Conservation (phyloP, 2,329 filamentous ascomycete genomes). For the Taxawa tesnikishii region DNA sequence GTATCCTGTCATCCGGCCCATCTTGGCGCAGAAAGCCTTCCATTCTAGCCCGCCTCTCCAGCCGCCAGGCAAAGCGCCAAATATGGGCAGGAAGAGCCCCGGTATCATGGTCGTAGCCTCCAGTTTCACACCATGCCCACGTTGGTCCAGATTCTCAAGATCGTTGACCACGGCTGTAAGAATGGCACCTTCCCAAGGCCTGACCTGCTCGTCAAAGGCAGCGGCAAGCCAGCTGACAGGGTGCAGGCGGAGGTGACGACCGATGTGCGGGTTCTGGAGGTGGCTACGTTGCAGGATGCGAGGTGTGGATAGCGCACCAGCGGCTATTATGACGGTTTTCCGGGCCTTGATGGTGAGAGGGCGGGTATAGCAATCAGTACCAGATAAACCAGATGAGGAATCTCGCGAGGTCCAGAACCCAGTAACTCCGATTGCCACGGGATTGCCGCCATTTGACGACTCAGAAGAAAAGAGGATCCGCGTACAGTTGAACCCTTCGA, state of each 20-base stretch:
- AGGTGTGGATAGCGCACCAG: slow-evolving; percentile 66
- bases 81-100: slow-evolving; percentile 46
- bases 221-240: slow-evolving; percentile 48
- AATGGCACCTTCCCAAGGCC: slow-evolving; percentile 56
- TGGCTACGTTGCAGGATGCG: slow-evolving; percentile 67
- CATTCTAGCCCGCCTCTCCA: slow-evolving; percentile 59
- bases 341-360: slow-evolving; percentile 64
- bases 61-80: too few relatives aligned
- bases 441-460: slow-evolving; percentile 26
- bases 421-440: slow-evolving; percentile 55
- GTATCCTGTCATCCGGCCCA: slow-evolving; percentile 57
- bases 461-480: slow-evolving; percentile 54
- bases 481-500: slow-evolving; percentile 69
- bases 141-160: slow-evolving; percentile 68
- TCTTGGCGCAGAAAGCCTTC: slow-evolving; percentile 58
- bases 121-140: slow-evolving; percentile 72
- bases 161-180: slow-evolving; percentile 66
- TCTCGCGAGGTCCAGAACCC: slow-evolving; percentile 68
- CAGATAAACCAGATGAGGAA: slow-evolving; percentile 44
- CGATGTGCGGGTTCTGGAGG: slow-evolving; percentile 69
- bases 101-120: slow-evolving; percentile 69
- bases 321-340: slow-evolving; percentile 60
- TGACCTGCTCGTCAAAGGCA: slow-evolving; percentile 57
- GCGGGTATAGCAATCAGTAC: slow-evolving; percentile 33
- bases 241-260: slow-evolving; percentile 70